These are phyloP conservation scores for Rubia yunnanensis DNA, from an alignment of 257 asterid species.

Conservation along the genomic window DNA sequence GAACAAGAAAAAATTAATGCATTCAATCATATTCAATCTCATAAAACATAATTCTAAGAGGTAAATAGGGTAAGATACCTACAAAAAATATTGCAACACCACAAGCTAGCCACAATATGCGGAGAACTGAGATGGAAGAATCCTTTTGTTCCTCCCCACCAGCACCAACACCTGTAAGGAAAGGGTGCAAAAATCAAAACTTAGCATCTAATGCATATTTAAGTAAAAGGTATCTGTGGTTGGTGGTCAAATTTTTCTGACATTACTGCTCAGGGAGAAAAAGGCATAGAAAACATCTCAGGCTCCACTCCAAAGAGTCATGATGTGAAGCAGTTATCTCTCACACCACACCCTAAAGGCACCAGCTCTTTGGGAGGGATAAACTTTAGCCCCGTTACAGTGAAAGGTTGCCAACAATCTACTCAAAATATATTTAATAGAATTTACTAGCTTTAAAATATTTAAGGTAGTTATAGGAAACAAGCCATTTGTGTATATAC, in stretches of 20 bases:
- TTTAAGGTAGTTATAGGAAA: too few species aligned
- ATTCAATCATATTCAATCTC: neutral
- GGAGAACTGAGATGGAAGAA: slow-evolving; percentile 54
- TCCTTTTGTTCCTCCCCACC: slow-evolving; percentile 95
- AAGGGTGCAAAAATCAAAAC: slow-evolving; percentile 1
- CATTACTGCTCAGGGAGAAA: neutral
- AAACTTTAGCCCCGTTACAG: neutral
- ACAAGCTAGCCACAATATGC: slow-evolving; percentile 77
- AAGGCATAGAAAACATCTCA: neutral
- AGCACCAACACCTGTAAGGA: slow-evolving; percentile 72
- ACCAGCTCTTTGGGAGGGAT: neutral
- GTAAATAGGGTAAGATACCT: slow-evolving; percentile 77
- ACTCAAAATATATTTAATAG: neutral
- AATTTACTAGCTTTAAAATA: neutral
- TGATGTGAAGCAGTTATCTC: neutral
- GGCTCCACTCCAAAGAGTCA: neutral
- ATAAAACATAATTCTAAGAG: slow-evolving; percentile 7
- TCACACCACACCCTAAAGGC: neutral
- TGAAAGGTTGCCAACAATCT: neutral
- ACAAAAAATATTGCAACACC: slow-evolving; percentile 89
- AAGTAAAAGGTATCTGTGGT: neutral
- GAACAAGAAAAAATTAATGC: neutral
- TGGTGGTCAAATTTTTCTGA: neutral
- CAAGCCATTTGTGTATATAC: neutral
- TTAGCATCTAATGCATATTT: neutral